Percentiles rank a stretch among this genome's conserved stretches.
Evolutionary conservation across 768 basidiomycete species (phyloP).

Genomic region (Pisolithus orientalis): DNA sequence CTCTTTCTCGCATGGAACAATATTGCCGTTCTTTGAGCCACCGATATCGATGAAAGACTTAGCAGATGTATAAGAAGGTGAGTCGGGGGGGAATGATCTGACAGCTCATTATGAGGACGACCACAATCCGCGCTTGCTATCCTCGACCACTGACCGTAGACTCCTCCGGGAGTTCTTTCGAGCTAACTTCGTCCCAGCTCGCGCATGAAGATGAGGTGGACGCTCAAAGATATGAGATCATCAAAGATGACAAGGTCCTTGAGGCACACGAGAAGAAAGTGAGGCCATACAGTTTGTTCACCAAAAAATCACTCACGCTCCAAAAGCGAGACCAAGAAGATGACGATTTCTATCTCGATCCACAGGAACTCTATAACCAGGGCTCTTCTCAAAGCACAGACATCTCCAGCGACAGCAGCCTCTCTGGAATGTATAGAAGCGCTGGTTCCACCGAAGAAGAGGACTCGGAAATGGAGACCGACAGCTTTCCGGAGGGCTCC

Average conservation of each 20-base stretch:
- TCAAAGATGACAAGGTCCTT: slow-evolving; percentile 4
- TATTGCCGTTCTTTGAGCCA: neutral
- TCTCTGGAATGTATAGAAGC: neutral
- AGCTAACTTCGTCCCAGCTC: slow-evolving; percentile 7
- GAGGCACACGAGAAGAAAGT: slow-evolving; percentile 5
- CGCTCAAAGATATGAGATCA: slow-evolving; percentile 1
- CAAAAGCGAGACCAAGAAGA: slow-evolving; percentile 7
- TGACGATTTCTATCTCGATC: slow-evolving; percentile 4
- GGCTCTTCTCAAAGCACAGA: slow-evolving; percentile 5
- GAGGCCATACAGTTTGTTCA: neutral
- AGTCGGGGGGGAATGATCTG: neutral
- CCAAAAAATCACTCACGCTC: neutral
- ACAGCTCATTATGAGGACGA: neutral
- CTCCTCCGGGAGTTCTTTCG: slow-evolving; percentile 1
- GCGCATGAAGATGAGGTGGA: slow-evolving; percentile 7
- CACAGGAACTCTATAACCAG: slow-evolving; percentile 5
- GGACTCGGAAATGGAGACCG: neutral
- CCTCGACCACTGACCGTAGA: slow-evolving; percentile 9
- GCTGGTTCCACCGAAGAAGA: neutral
- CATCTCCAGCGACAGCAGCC: neutral
- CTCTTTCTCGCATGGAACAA: no score
- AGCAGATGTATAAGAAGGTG: neutral
- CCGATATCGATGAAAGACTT: neutral
- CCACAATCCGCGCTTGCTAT: slow-evolving; percentile 3
- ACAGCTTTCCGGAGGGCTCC: neutral